Evolutionary conservation across 768 basidiomycete species (phyloP), one percentile per base, ranked within the genome.

Genomic region (Agrocybe pediades): DNA sequence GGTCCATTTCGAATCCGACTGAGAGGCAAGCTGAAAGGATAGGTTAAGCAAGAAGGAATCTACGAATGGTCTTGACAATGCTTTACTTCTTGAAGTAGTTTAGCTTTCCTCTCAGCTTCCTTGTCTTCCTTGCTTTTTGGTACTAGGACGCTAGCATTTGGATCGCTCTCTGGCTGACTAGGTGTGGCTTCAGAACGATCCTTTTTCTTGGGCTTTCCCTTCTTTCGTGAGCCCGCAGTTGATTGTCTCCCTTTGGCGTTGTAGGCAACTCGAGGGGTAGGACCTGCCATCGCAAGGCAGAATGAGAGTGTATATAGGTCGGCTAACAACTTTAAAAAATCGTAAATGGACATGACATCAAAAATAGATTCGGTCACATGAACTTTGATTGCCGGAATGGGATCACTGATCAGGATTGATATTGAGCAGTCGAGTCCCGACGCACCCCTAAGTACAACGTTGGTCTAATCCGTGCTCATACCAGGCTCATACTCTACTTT

Each of bases 241-340:
- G 86, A 86, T 40, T 77, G 78, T 51, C 90, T 80, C 1, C 88
- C 91, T 63, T 84, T 88, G 8, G 84, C 77, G 63, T 90, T 92
- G 66, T 78, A 76, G 42, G 74, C 67, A 58, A 71, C 67, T 50
- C 70, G 72, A 52, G 65, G 58, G 16, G 57, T 59, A 16, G 62
- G 63, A 6, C 62, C 59, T 30, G 55, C 41, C 65, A 66, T 66
- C 11, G 33, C n/a, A 36, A 13, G 5, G n/a, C n/a, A n/a, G n/a
- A 30, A 7, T 15, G 29, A 36, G 33, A 13, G 33, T 36, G n/a
- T 36, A 36, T 13, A 36, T 13, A 11, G 33, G 33, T n/a, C n/a
- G n/a, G 7, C 8, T 3, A 15, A 3, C n/a, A 13, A 5, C 13
- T 13, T 36, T 36, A 36, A 36, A 36, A 36, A 36, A 36, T 36